Conservation (phyloP, 2,329 filamentous ascomycete species). For the Gaeumannomyces sp. region DNA sequence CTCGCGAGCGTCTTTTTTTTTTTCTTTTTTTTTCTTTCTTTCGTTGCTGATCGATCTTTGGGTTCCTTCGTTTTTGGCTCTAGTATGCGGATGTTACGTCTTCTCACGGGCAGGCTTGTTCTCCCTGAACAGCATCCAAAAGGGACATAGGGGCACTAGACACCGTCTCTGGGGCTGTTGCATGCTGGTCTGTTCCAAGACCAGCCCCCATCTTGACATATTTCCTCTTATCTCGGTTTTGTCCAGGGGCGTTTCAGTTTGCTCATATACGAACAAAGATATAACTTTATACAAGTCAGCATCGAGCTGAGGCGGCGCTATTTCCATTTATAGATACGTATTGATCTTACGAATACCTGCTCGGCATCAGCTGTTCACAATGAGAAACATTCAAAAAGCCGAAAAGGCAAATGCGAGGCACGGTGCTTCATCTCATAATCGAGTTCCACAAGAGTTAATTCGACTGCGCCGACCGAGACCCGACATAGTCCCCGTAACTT, state of each 20-base stretch:
- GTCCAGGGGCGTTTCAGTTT: not conserved
- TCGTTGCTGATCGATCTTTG: not conserved
- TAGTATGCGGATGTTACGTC: not conserved
- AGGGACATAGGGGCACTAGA: too few species aligned
- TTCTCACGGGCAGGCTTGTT: not conserved
- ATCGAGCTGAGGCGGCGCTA: too few species aligned
- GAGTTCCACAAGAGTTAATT: not conserved
- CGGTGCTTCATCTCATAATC: not conserved
- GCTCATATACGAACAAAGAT: too few species aligned
- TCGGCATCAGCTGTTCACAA: not conserved
- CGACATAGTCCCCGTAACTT: too few species aligned
- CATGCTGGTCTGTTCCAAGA: not conserved
- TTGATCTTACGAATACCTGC: not conserved
- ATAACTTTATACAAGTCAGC: not conserved
- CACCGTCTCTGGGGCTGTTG: not conserved
- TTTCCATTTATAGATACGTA: not conserved
- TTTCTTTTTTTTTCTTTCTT: not conserved
- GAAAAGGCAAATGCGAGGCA: not conserved
- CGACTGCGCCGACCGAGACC: too few species aligned
- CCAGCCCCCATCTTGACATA: not conserved
- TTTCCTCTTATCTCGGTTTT: not conserved
- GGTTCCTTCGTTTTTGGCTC: not conserved
- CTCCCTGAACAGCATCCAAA: not conserved
- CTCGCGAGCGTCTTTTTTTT: not conserved
- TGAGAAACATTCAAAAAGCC: not conserved